Evolutionary conservation across 371 early-diverging fungal species (phyloP), one percentile per base, ranked within the genome.

Genomic region (Saksenaea oblongispora): DNA sequence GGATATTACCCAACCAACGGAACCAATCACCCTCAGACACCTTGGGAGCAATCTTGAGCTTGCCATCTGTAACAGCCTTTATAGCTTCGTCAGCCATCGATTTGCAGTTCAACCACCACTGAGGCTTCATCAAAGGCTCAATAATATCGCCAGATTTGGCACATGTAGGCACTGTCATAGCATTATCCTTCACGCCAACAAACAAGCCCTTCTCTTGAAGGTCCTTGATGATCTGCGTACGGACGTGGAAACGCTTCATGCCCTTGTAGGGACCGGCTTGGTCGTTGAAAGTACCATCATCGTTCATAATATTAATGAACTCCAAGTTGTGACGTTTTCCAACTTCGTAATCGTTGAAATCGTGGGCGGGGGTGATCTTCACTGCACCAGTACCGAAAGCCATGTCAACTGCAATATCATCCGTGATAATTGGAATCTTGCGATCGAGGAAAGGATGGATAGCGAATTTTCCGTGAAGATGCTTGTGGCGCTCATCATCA

Each of bases 281-380:
- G 59, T 90, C 91, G 76, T 97, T 98, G 62, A 94, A 84, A 59
- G 93, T 93, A 69, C 99, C 99, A 62, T 98, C 91, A 56, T 97
- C 98, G 73, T 98, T 98, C 66, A 99, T 79, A 44, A 99, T 89
- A 74, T 94, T 94, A 82, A 98, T 98, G 64, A 95, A 93, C 66
- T 91, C 81, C 26, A 99, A 87, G 57, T 90, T 88, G 75, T 99
- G 95, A 55, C 96, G 94, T 83, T 97, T 95, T 67, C 98, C 99
- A 44, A 99, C 90, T 70, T 89, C 92, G 74, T 94, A 99, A 91
- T 99, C 99, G 86, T 97, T 97, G 69, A 89, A 87, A 83, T 99
- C 99, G 79, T 99, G 99, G n/a, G 99, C 98, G 11, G 97, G 99
- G 1, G 99, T 99, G 64, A 99, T 96, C 86, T 99, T 99, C 69